These are phyloP conservation scores for Paracamarosporium sp. DNA, from an alignment of 2,329 filamentous ascomycete genomes.

Conservation along the genomic window DNA sequence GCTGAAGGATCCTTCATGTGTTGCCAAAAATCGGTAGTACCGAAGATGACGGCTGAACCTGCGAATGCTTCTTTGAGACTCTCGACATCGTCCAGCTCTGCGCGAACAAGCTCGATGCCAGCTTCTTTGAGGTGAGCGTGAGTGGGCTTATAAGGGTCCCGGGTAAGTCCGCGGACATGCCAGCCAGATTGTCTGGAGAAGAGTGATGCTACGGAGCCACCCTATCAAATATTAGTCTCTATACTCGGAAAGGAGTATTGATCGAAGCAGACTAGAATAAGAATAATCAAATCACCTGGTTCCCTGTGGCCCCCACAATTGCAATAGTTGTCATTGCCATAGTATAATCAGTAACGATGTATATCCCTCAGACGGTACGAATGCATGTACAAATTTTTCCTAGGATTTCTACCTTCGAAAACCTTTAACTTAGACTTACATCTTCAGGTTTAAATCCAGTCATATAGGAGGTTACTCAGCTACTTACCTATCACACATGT, in stretches of 20 bases:
- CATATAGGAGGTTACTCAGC: too few species aligned
- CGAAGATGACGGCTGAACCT: constrained; percentile 42
- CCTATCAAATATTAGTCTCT: constrained; percentile 50
- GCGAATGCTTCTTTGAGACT: constrained; percentile 23
- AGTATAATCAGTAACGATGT: too few species aligned
- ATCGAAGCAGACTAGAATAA: neutral
- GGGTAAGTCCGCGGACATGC: constrained; percentile 60
- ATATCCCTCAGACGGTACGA: too few species aligned
- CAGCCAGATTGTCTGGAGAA: constrained; percentile 23
- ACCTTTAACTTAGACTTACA: too few species aligned
- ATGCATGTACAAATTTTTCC: too few species aligned
- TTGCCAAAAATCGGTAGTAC: constrained; percentile 51
- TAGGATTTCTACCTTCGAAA: too few species aligned
- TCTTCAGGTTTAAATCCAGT: too few species aligned
- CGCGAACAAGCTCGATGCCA: constrained; percentile 24
- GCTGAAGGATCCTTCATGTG: constrained; percentile 20
- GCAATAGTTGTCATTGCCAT: neutral
- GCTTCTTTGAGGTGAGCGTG: constrained; percentile 50
- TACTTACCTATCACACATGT: too few species aligned
- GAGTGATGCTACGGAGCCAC: constrained; percentile 62
- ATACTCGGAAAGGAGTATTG: neutral
- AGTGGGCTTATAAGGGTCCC: constrained; percentile 53
- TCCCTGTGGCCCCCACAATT: neutral
- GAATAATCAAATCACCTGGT: neutral
- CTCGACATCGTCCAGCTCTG: constrained; percentile 18